Conservation (phyloP, 2,329 filamentous ascomycete species). For the Alternaria gansuensis region DNA sequence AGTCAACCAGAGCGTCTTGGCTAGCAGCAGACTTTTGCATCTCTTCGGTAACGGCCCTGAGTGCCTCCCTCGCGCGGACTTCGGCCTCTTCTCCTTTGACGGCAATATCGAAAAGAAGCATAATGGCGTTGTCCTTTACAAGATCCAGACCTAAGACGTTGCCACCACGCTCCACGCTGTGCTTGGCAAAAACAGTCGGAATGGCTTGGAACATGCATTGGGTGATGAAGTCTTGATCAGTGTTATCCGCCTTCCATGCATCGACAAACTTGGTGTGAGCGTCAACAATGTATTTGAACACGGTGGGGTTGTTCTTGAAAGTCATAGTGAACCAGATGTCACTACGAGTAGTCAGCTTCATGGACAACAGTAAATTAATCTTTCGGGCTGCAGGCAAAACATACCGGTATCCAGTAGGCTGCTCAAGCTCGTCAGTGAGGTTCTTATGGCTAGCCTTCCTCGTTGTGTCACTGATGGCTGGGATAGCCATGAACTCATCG, state of each 20-base stretch:
- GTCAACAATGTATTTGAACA: conserved; percentile 34
- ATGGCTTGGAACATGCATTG: conserved; percentile 40
- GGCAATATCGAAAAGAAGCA: conserved; percentile 32
- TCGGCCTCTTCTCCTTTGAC: conserved; percentile 30
- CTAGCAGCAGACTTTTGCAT: conserved; percentile 26
- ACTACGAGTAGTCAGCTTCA: conserved; percentile 19
- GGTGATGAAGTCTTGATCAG: conserved; percentile 34
- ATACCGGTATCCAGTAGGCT: conserved; percentile 36
- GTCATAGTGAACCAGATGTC: conserved; percentile 40
- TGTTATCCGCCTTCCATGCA: conserved; percentile 23
- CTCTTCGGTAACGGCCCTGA: conserved; percentile 23
- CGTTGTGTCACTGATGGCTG: conserved; percentile 24
- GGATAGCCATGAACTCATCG: conserved; percentile 35
- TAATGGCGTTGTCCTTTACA: conserved; percentile 30
- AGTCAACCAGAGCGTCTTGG: conserved; percentile 25
- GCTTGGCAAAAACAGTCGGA: conserved; percentile 28
- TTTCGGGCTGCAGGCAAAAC: neutral
- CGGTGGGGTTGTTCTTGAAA: conserved; percentile 31
- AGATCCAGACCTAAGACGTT: conserved; percentile 40
- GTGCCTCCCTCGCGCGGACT: conserved; percentile 18
- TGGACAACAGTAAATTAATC: neutral
- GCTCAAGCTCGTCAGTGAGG: conserved; percentile 38
- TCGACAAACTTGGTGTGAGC: conserved; percentile 32
- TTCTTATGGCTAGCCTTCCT: conserved; percentile 36
- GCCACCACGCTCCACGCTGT: conserved; percentile 33